Evolutionary conservation across 768 basidiomycete species (phyloP), one percentile per base, ranked within the genome.

Genomic region (Coprinellus micaceus): DNA sequence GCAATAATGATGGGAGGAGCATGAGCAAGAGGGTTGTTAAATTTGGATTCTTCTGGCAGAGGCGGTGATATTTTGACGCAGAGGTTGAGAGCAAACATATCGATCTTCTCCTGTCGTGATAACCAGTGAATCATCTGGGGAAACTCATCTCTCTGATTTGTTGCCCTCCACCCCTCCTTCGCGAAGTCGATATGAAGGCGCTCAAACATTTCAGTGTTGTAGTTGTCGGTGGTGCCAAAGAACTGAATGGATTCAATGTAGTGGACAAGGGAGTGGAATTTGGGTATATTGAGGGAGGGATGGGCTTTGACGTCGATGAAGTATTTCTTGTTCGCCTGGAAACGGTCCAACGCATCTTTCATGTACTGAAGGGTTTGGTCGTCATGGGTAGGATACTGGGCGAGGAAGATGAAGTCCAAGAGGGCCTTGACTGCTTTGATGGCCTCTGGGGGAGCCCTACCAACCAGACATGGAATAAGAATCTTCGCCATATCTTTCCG

Each of bases 121-220:
- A 78, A 62, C 70, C 70, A 74, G 1, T 13, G 40, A 1, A 67
- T 68, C 77, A 78, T 78, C 53, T 76, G 76, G 17, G 62, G 59
- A 56, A 64, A 59, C 24, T 67, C 63, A 24, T 71, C 63, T 3
- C 61, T 28, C 39, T 59, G 59, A 52, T 71, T 71, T 10, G 60
- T 59, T 5, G 65, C 65, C 39, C 60, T 33, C 52, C 63, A 68
- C 1, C 63, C 67, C n/a, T 67, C 29, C 53, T 77, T 78, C 6
- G 73, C 67, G 37, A 66, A 71, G 58, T 77, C 65, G 30, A 75
- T 76, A 39, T 77, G 74, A 10, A 43, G 52, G 7, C 22, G 6
- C 59, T 66, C n/a, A 52, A 78, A 74, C 40, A 72, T 48, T 53
- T 78, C 74, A 0, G 75, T 79, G 0, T 72, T 73, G 53, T 71